phyloP scores from a whole-genome alignment of 2,329 filamentous ascomycete genomes.

The Cytospora piceicola region DNA sequence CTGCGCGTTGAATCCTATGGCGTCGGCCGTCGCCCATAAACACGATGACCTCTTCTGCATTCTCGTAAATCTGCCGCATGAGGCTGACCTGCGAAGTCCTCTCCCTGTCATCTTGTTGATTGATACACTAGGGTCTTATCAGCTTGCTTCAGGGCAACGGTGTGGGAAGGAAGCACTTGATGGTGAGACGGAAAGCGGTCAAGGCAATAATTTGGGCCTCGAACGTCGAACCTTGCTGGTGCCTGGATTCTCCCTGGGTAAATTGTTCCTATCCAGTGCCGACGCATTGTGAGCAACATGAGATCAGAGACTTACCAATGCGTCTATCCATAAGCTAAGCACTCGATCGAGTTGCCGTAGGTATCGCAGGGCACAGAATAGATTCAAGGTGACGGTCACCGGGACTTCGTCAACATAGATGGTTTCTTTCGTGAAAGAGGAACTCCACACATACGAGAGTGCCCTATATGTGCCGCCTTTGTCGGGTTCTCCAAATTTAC shows the following conservation, averaged over 20 bases:
- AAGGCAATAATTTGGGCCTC: no score
- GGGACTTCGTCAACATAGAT: not conserved
- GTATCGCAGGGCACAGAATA: conserved; percentile 13
- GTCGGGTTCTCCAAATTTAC: not conserved
- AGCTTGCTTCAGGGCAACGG: not conserved
- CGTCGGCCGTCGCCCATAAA: conserved; percentile 23
- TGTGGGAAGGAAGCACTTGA: not conserved
- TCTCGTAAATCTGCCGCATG: conserved; percentile 20
- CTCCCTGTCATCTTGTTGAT: conserved; percentile 6
- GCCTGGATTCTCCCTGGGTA: no score
- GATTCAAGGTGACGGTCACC: conserved; percentile 12
- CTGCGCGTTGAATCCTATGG: conserved; percentile 5
- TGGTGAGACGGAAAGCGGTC: no score
- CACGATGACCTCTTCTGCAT: conserved; percentile 12
- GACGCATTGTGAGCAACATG: no score
- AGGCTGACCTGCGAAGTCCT: conserved; percentile 12
- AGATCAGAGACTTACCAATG: conserved; percentile 3
- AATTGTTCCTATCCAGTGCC: no score
- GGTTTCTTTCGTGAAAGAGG: not conserved
- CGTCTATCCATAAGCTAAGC: conserved; percentile 9
- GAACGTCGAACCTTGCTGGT: no score
- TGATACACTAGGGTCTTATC: conserved; percentile 11
- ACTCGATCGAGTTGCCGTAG: not conserved
- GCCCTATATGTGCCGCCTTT: conserved; percentile 5
- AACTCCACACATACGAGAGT: conserved; percentile 18